Evolutionary conservation across 768 basidiomycete genomes (phyloP), one percentile per base, ranked within the genome.

Genomic region (Lactarius hengduanensis): DNA sequence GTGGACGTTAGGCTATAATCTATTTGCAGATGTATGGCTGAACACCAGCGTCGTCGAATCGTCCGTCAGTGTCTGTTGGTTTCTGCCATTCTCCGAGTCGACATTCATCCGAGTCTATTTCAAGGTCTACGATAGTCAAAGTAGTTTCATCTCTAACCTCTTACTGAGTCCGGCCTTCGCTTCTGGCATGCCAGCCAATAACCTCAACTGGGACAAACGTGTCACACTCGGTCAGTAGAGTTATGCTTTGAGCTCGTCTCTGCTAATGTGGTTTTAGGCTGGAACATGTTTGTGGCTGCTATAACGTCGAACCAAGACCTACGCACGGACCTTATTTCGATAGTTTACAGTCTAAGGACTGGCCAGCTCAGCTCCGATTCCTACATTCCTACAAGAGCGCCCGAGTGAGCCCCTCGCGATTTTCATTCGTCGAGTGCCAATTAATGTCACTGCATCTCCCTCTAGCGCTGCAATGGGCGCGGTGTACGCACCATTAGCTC

Each of bases 1-100:
- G 66, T 87, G 85, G 86, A 84, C 84, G 3, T 71, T 87, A 30
- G 75, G 83, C 9, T 89, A 90, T 75, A 88, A 89, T 75, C 71
- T 89, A 58, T 87, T 80, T 63, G 84, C 80, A 15, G 87, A 88
- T 72, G 83, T 80, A 72, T 75, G 89, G 47, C 74, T 88, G 57
- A 80, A 80, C 41, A 78, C 83, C 26, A 80, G 82, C 57, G 72
- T 88, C 18, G 84, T 89, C 76, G 69, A 65, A 13, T 53, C 56
- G 61, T 53, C 34, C 41, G 66, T 64, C 18, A 6, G 71, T 69
- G 32, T 62, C 43, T 6, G 18, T 22, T 34, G 40, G n/a, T 32
- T 9, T 20, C 34, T 1, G n/a, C 18, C 58, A 47, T 53, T 41
- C 26, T 11, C 32, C 32, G 32, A 32, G 32, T 32, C 32, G 53